A percentile compares a stretch with the other conserved stretches of the same genome.
These are phyloP conservation scores for Polygonum aviculare DNA, from an alignment of 148 eudicot species.

Conservation along the genomic window DNA sequence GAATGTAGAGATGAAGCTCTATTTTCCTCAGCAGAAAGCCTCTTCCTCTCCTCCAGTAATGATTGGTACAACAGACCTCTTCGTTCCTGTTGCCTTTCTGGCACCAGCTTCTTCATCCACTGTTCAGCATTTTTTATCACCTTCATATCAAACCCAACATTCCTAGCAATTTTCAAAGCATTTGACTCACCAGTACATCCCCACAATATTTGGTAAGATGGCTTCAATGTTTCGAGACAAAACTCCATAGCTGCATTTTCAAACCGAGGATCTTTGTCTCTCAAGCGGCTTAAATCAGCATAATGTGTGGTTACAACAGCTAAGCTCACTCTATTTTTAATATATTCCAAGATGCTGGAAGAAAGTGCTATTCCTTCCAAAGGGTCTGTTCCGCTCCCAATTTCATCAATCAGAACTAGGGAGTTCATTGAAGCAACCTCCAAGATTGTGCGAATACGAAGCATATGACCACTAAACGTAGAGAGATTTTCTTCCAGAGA, in stretches of 20 bases:
- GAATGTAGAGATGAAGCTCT: constrained; percentile 58
- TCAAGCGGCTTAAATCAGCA: constrained; percentile 71
- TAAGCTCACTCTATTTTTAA: constrained; percentile 62
- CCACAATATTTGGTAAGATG: constrained; percentile 86
- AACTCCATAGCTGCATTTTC: constrained; percentile 98
- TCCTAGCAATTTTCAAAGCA: constrained; percentile 81
- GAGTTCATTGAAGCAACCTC: constrained; percentile 66
- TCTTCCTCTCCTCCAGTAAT: constrained; percentile 65
- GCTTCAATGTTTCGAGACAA: constrained; percentile 69
- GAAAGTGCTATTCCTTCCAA: constrained; percentile 94
- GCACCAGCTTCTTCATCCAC: constrained; percentile 75
- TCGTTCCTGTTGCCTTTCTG: constrained; percentile 62
- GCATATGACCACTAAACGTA: constrained; percentile 90
- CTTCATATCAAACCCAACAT: constrained; percentile 68
- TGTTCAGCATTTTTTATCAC: constrained; percentile 60
- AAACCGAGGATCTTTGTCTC: constrained; percentile 54
- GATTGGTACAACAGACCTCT: constrained; percentile 68
- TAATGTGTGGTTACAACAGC: constrained; percentile 94
- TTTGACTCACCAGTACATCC: constrained; percentile 87
- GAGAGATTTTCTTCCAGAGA: constrained; percentile 92
- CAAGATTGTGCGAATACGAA: constrained; percentile 63
- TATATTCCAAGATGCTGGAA: constrained; percentile 80
- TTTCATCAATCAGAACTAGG: constrained; percentile 86
- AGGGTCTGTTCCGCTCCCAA: constrained; percentile 96
- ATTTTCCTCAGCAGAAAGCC: constrained; percentile 44